Percentiles rank a stretch among this genome's conserved stretches.
These are phyloP conservation scores for Cladobotryum protrusum DNA, from an alignment of 2,329 filamentous ascomycete genomes.

Conservation along the genomic window DNA sequence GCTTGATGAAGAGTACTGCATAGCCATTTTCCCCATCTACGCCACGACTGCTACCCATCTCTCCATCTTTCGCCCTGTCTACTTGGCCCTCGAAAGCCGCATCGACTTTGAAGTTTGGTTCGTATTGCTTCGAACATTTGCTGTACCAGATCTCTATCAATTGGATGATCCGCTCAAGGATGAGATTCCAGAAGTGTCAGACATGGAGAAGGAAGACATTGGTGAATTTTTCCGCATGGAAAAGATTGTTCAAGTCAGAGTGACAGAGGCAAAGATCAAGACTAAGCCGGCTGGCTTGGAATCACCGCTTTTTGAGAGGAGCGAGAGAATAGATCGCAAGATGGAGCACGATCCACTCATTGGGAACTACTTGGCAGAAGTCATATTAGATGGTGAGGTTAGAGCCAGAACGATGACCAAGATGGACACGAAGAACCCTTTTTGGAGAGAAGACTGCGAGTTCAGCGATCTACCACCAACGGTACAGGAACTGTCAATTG, in stretches of 20 bases:
- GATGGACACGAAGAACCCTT: conserved; percentile 63
- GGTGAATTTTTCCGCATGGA: conserved; percentile 55
- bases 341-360: conserved; percentile 38
- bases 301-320: conserved; percentile 16
- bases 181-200: conserved; percentile 36
- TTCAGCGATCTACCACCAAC: conserved; percentile 67
- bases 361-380: conserved; percentile 72
- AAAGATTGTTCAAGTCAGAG: conserved; percentile 51
- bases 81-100: conserved; percentile 77
- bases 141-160: conserved; percentile 84
- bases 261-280: conserved; percentile 58
- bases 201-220: conserved; percentile 33
- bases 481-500: conserved; percentile 61
- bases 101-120: conserved; percentile 98
- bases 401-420: conserved; percentile 70
- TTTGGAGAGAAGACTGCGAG: conserved; percentile 77
- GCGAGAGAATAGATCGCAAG: conserved; percentile 19
- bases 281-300: conserved; percentile 22
- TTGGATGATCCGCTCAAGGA: conserved; percentile 40
- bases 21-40: conserved; percentile 94
- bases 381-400: conserved; percentile 73
- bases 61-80: conserved; percentile 78
- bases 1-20: conserved; percentile 85
- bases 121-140: conserved; percentile 82
- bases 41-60: conserved; percentile 65